Evolutionary conservation across 331 rosid species (phyloP), one percentile per base, ranked within the genome.

Genomic region (Spiraea crenata): DNA sequence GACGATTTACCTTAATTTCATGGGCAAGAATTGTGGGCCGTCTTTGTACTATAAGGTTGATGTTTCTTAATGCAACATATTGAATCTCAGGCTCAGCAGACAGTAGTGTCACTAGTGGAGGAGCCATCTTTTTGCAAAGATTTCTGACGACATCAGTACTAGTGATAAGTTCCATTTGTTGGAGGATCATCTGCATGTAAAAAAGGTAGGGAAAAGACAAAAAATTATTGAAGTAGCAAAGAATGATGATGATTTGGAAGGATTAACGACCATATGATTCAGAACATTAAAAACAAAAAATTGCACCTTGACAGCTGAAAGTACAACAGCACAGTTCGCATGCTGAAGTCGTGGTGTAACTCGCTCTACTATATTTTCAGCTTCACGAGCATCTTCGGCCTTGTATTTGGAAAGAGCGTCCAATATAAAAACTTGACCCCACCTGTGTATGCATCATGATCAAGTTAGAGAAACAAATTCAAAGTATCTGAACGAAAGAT

Each of bases 91-190:
- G 98, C 86, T 95, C 99, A 71, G 99, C 96, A 42, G 99, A 91
- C 56, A 95, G 92, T 78, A 95, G 75, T 51, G 99, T 95, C 83
- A 95, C 99, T 34, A 95, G 99, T 67, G 99, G 99, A 80, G 99
- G 99, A 75, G 99, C 99, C 99, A 95, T 95, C 85, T 95, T 95
- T 88, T 95, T 95, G 85, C 99, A 95, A 76, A 95, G 99, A 88
- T 91, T 95, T 78, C 99, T 90, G 71, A 91, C 93, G 31, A 95
- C 93, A 72, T 95, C 99, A 66, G 99, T 86, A 80, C 99, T 91
- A 61, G 93, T 85, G 69, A 95, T 95, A 75, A 91, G 96, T 83
- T 95, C 99, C 99, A 95, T 95, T 88, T 91, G 99, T 82, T 91
- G 99, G 81, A 95, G 96, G 80, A 95, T 95, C 99, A 95, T 95